Conservation (phyloP, 805 yeast genomes). For the Metschnikowia colocasiae region DNA sequence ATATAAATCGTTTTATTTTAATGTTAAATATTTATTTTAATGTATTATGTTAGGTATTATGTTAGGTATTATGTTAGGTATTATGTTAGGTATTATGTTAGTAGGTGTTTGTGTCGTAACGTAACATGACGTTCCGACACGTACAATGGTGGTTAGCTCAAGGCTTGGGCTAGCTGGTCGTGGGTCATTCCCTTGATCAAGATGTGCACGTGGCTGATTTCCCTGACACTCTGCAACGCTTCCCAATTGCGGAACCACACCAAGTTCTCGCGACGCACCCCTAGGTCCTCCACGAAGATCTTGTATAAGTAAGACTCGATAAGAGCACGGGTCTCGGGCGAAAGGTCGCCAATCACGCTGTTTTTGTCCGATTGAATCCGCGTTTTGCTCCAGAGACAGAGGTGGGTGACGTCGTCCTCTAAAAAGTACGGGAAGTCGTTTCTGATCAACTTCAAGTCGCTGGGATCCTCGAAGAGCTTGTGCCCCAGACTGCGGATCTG, state of each 20-base stretch:
- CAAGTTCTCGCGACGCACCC: conserved; percentile 36
- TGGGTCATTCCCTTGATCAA: conserved; percentile 42
- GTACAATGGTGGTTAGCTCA: no score
- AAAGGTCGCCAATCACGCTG: conserved; percentile 50
- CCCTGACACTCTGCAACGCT: conserved; percentile 61
- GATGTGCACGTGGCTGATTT: conserved; percentile 69
- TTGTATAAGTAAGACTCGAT: conserved; percentile 45
- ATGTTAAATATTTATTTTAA: no score
- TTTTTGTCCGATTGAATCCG: conserved; percentile 49
- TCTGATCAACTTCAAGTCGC: conserved; percentile 43
- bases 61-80: no score
- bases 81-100: no score
- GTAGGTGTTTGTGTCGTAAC: no score
- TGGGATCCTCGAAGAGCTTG: conserved; percentile 38
- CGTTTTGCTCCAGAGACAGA: conserved; percentile 66
- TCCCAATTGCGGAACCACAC: conserved; percentile 75
- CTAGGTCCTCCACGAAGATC: conserved; percentile 48
- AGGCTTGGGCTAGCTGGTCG: conserved; percentile 15
- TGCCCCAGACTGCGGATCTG: conserved; percentile 29
- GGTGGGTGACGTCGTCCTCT: conserved; percentile 48
- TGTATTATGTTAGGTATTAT: no score
- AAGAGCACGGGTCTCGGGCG: conserved; percentile 34
- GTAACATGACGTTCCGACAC: no score
- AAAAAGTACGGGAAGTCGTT: conserved; percentile 71
- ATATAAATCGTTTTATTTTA: no score